Evolutionary conservation across 371 early-diverging fungal species (phyloP), one percentile per base, ranked within the genome.

Genomic region (Blakeslea trispora): DNA sequence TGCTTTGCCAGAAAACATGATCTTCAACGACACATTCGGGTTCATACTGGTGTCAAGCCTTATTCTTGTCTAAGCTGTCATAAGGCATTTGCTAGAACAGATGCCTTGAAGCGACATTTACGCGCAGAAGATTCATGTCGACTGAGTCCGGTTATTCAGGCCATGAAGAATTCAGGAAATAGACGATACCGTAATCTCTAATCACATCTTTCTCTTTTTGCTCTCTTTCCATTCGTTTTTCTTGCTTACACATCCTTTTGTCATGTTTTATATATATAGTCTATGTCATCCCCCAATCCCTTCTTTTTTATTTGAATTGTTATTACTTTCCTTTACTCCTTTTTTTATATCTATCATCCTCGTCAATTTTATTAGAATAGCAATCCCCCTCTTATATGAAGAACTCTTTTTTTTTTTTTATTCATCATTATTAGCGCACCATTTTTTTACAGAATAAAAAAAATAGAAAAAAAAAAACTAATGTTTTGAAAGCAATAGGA

Each of bases 101-200:
- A 90, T 63, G 90, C 89, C 18, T 63, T 90, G 24, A 87, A 84
- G 62, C 69, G 90, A 15, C 90, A 90, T 61, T 69, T 85, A 47
- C 79, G 84, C 24, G 77, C 81, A 5, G 88, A 88, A 64, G 82
- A 85, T 71, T 82, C 84, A 1, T 77, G 78, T 22, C 22, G 18
- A 43, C 22, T 51, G 11, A 71, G 70, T 42, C 72, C 76, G 0
- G 67, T 76, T 21, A 76, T 79, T 45, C 74, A 79, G 64, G 69
- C 70, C 10, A 68, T 77, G 74, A 77, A 74, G 15, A 46, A 39
- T 32, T 57, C 65, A 28, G 72, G 72, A 0, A 64, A 52, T 47
- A 61, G 69, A 21, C 64, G 75, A 2, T 71, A 66, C 45, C 61
- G 59, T 19, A 68, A 71, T 43, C 53, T 74, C 14, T 71, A 54